A percentile compares a stretch with the other conserved stretches of the same genome.
Evolutionary conservation across 495 filamentous ascomycete species (phyloP).

Genomic region (Aspergillus sparsus): DNA sequence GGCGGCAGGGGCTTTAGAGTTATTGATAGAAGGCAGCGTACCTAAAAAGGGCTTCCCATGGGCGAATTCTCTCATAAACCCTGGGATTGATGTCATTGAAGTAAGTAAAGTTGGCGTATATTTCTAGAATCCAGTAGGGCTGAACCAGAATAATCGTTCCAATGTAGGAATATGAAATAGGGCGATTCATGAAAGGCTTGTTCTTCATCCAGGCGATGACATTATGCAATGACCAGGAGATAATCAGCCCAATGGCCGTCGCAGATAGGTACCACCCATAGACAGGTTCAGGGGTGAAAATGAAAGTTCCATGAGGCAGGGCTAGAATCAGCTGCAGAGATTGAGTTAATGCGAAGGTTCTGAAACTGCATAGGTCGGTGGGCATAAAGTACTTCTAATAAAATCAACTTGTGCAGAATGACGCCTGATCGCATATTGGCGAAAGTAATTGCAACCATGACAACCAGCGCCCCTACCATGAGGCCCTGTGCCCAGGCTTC

Average conservation of each 20-base stretch:
- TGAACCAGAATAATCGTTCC: conserved; percentile 37
- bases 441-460: conserved; percentile 32
- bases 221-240: conserved; percentile 49
- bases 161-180: conserved; percentile 38
- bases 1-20: no score
- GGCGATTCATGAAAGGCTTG: conserved; percentile 39
- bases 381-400: conserved; percentile 29
- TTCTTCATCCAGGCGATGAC: conserved; percentile 53
- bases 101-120: conserved; percentile 49
- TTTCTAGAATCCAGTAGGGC: conserved; percentile 48
- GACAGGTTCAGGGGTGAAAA: conserved; percentile 37
- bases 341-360: background rate
- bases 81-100: conserved; percentile 47
- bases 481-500: conserved; percentile 38
- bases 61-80: conserved; percentile 48
- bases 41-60: conserved; percentile 52
- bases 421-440: conserved; percentile 34
- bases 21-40: conserved; percentile 17
- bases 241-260: conserved; percentile 42
- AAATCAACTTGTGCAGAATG: conserved; percentile 37
- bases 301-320: conserved; percentile 44
- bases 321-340: conserved; percentile 30
- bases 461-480: conserved; percentile 33
- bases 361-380: background rate
- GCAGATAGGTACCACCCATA: conserved; percentile 49